Evolutionary conservation across 2,329 filamentous ascomycete species (phyloP), one percentile per base, ranked within the genome.

Genomic region (Trichoderma guizhouense): DNA sequence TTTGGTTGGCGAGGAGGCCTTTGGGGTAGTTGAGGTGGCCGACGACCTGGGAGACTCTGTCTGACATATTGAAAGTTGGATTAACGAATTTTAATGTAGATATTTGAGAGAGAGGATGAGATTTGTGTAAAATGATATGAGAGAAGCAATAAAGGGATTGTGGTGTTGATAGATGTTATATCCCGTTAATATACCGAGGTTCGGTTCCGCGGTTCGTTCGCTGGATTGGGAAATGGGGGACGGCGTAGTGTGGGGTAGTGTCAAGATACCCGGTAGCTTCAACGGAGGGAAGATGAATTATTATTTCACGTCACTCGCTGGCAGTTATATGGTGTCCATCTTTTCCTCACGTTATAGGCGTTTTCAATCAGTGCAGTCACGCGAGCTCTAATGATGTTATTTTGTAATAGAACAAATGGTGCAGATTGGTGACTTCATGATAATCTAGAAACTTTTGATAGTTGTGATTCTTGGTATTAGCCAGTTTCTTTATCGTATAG

Each of bases 21-120:
- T 89, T 87, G 47, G 94, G 93, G 83, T 91, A 95, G 84, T 94
- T 95, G 77, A 97, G 88, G 81, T 97, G 93, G 73, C 87, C 87
- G 47, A 91, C 88, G 76, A 97, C 89, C 82, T 96, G 93, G 53
- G 87, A 84, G 64, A 92, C 84, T 74, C 92, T 89, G 77, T 88
- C 86, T 51, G 89, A 79, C 84, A 86, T 87, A 30, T 15, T 66
- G 9, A 5, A 11, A n/a, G 30, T 43, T 36, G n/a, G 26, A 14
- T 7, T 7, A 30, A n/a, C n/a, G n/a, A n/a, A n/a, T n/a, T n/a
- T 28, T 28, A 28, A 6, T 28, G 28, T 28, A 14, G 3, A 3
- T 39, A 11, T 32, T 58, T n/a, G 18, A n/a, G 34, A 11, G 26
- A 57, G 26, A 6, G 18, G 30, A 34, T 60, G 57, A 34, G 30